A percentile compares a stretch with the other conserved stretches of the same genome.
These are phyloP conservation scores for Epichloe coenophiala DNA, from an alignment of 2,329 filamentous ascomycete species.

Conservation along the genomic window DNA sequence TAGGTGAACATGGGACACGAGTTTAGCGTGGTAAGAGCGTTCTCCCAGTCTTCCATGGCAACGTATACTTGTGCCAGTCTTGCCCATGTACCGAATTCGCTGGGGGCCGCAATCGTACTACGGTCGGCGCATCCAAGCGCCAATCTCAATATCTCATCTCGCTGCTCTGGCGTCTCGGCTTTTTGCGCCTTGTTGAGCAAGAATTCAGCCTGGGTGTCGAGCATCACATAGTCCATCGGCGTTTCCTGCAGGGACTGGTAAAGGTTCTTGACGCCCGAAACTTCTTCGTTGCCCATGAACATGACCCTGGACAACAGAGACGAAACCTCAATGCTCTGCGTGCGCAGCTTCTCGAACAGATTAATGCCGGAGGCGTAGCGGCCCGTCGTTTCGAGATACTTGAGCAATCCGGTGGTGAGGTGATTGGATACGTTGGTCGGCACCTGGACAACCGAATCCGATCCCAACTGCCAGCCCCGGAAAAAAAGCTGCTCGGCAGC, in stretches of 20 bases:
- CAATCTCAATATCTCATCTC: conserved; percentile 61
- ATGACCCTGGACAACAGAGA: conserved; percentile 83
- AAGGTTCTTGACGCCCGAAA: conserved; percentile 80
- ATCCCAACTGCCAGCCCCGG: conserved; percentile 91
- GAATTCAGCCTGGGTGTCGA: conserved; percentile 89
- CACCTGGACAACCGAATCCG: conserved; percentile 92
- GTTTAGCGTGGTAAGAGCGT: conserved; percentile 87
- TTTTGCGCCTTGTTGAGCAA: conserved; percentile 66
- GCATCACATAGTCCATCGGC: conserved; percentile 94
- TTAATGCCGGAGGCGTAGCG: conserved; percentile 93
- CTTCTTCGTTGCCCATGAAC: conserved; percentile 91
- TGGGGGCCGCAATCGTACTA: conserved; percentile 86
- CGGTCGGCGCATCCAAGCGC: conserved; percentile 88
- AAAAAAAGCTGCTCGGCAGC: conserved; percentile 94
- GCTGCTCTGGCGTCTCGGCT: conserved; percentile 38
- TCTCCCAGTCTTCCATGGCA: conserved; percentile 87
- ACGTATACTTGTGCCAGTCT: conserved; percentile 88
- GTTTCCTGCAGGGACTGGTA: conserved; percentile 81
- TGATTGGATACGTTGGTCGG: conserved; percentile 96
- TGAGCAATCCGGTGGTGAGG: conserved; percentile 80
- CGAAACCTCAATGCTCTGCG: conserved; percentile 83
- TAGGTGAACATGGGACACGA: conserved; percentile 99
- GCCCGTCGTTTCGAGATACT: conserved; percentile 91
- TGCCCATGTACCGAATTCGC: conserved; percentile 96
- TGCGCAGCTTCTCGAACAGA: conserved; percentile 87